phyloP scores from a whole-genome alignment of 83 land plant genomes.

The Thuja plicata region DNA sequence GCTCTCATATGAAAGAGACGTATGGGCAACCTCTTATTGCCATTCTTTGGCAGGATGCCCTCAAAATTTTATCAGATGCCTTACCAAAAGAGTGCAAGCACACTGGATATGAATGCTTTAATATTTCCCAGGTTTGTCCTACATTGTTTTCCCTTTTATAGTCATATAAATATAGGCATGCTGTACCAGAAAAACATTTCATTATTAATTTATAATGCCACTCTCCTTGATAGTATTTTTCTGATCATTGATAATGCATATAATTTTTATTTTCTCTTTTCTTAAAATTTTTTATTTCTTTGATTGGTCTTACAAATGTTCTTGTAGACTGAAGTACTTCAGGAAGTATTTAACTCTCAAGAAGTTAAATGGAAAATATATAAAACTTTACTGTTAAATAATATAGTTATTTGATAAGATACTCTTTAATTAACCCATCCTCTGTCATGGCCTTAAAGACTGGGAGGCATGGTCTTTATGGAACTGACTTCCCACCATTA shows the following conservation, averaged over 20 bases:
- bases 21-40: conserved; percentile 49
- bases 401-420: neutral
- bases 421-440: neutral
- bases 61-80: conserved; percentile 36
- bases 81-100: conserved; percentile 55
- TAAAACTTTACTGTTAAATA: neutral
- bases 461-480: neutral
- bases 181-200: neutral
- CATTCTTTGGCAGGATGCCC: conserved; percentile 47
- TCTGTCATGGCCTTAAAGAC: neutral
- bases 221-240: neutral
- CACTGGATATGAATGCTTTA: conserved; percentile 35
- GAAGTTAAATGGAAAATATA: neutral
- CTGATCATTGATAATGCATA: neutral
- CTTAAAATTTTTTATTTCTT: neutral
- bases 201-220: neutral
- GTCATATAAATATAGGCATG: neutral
- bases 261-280: neutral
- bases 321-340: neutral
- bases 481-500: neutral
- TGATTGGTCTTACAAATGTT: neutral
- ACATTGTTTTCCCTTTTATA: neutral
- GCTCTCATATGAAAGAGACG: conserved; percentile 44
- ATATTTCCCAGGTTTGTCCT: conserved; percentile 35
- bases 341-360: neutral